Evolutionary conservation across 345 rosid species (phyloP).

Genomic region (Aurinia saxatilis): DNA sequence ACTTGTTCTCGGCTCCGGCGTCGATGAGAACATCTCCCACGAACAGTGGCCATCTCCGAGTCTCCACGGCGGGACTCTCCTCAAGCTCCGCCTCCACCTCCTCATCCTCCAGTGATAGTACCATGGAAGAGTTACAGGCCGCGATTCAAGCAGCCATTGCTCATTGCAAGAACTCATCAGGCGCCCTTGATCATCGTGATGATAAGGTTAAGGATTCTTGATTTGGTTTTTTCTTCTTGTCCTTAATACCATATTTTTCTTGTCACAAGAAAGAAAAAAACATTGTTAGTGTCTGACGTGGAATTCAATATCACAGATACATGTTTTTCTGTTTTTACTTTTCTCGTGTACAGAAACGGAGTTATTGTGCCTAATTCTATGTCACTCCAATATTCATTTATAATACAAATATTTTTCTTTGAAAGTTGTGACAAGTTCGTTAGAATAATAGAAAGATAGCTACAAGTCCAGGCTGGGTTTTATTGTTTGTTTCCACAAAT

Average conservation of each 20-base stretch:
- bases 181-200: constrained; percentile 31
- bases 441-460: constrained; percentile 17
- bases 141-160: constrained; percentile 98
- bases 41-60: constrained; percentile 53
- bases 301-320: constrained; percentile 5
- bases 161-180: constrained; percentile 95
- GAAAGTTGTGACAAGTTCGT: neutral
- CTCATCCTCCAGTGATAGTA: constrained; percentile 54
- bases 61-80: constrained; percentile 31
- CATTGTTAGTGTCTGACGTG: constrained; percentile 20
- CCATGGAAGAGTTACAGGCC: constrained; percentile 94
- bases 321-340: neutral
- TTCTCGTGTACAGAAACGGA: constrained; percentile 8
- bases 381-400: constrained; percentile 10
- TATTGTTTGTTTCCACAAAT: constrained; percentile 27
- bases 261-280: neutral
- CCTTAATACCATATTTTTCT: constrained; percentile 12
- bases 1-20: constrained; percentile 80
- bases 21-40: constrained; percentile 85
- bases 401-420: neutral
- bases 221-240: constrained; percentile 23
- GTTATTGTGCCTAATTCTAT: constrained; percentile 5
- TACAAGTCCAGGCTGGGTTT: constrained; percentile 22
- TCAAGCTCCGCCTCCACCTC: constrained; percentile 30
- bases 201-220: constrained; percentile 30